Evolutionary conservation across 306 rosid genomes (phyloP).

Genomic region (Begonia peltatifolia): DNA sequence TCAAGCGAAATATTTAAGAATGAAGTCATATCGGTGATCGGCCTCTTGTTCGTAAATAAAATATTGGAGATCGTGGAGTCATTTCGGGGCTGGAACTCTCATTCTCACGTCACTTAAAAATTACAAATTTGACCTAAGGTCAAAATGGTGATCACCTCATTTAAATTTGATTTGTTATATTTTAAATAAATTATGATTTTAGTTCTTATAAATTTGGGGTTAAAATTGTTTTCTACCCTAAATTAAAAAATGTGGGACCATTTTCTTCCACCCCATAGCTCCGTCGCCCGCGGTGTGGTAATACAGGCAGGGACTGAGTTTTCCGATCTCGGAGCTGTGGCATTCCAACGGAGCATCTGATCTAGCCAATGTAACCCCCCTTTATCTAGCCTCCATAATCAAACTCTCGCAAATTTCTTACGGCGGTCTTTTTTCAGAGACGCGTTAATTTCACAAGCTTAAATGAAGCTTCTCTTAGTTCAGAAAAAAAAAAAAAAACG

Average conservation of each 20-base stretch:
- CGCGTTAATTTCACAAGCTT: conserved; percentile 23
- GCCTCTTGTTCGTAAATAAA: too few species aligned
- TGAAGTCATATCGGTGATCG: too few species aligned
- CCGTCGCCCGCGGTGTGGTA: background rate
- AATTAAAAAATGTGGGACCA: conserved; percentile 1
- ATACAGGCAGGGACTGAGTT: conserved; percentile 15
- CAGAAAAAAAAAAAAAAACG: conserved; percentile 3
- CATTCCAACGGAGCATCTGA: conserved; percentile 84
- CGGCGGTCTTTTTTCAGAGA: conserved; percentile 11
- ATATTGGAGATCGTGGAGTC: too few species aligned
- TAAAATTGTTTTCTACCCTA: too few species aligned
- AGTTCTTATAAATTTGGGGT: too few species aligned
- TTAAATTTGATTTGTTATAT: too few species aligned
- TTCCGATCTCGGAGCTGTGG: conserved; percentile 61
- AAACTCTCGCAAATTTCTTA: conserved; percentile 4
- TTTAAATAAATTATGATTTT: too few species aligned
- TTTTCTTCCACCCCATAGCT: conserved; percentile 60
- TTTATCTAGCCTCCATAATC: conserved; percentile 62
- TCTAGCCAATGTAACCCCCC: conserved; percentile 69
- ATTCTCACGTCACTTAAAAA: too few species aligned
- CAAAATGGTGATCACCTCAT: too few species aligned
- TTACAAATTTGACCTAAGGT: too few species aligned
- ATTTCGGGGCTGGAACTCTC: too few species aligned
- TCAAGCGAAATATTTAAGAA: too few species aligned
- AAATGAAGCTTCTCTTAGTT: conserved; percentile 1